Base-by-base conservation (phyloP, 1,284 basidiomycete genomes). In the Ustilago nuda region DNA sequence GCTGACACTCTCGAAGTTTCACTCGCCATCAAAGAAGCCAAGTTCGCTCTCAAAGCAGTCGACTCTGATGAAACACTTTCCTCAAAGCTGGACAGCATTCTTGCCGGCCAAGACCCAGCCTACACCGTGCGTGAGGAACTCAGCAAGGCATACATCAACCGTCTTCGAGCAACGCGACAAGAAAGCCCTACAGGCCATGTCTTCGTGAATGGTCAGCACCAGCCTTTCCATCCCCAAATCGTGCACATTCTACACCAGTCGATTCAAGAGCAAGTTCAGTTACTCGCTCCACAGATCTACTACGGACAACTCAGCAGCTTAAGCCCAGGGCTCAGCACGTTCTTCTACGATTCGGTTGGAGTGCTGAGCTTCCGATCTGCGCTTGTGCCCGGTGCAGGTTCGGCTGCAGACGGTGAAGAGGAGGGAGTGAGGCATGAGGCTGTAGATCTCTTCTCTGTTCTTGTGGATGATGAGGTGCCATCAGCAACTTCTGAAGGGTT, bases 171-270 rank as follows among this genome's bases (percentile, higher is more conserved):
- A 3, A 61, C 61, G 1, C 61, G 53, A 11, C 33, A 37, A 4
- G 77, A 73, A 37, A 63, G 60, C 39, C 54, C 61, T 3, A 39
- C n/a, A n/a, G 86, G 86, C 1, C 83, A 89, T 88, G 30, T 87
- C 60, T 96, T 98, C 84, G 88, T 98, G 79, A 98, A 98, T 81
- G 96, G 96, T 15, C 94, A 92, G 80, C 90, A 93, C 82, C 89
- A 91, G 36, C 87, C 89, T 7, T 87, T 93, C 67, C 92, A 92
- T 66, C 94, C 94, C 73, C 81, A 91, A 87, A 32, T 80, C 46
- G 56, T 74, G 8, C 67, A 76, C 19, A 37, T 68, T 1, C 33
- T 84, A 1, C 77, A 77, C 37, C 67, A 76, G 23, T n/a, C 73
- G 6, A 55, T 82, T 11, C 65, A 73, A 50, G 75, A 74, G 53